Percentiles rank a stretch among this genome's conserved stretches.
These are phyloP conservation scores for Hyphodiscus hymeniophilus DNA, from an alignment of 495 filamentous ascomycete species.

Conservation along the genomic window DNA sequence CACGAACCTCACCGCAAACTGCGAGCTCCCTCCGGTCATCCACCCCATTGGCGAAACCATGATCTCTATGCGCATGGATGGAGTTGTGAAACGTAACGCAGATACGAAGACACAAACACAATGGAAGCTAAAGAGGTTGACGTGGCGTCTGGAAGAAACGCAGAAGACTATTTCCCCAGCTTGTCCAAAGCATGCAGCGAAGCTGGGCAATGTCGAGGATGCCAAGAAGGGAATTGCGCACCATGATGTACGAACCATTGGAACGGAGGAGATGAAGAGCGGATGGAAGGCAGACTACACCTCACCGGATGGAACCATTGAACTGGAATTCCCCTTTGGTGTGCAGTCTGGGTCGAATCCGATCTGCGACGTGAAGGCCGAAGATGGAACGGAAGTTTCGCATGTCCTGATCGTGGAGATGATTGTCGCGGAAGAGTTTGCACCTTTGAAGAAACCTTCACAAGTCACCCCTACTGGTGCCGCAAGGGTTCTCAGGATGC, in stretches of 20 bases:
- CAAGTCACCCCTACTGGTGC: constrained; percentile 80
- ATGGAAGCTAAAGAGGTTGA: constrained; percentile 84
- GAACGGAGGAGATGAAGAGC: constrained; percentile 61
- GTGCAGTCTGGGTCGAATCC: constrained; percentile 43
- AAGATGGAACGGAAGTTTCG: constrained; percentile 68
- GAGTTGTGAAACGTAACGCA: constrained; percentile 36
- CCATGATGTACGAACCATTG: constrained; percentile 68
- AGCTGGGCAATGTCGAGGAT: constrained; percentile 51
- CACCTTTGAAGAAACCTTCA: constrained; percentile 56
- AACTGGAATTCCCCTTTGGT: constrained; percentile 70
- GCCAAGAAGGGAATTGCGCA: constrained; percentile 68
- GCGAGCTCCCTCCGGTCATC: constrained; percentile 71
- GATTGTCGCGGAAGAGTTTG: constrained; percentile 89
- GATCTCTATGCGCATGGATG: constrained; percentile 70
- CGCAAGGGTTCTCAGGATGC: constrained; percentile 86
- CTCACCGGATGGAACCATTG: constrained; percentile 60
- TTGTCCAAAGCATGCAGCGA: constrained; percentile 68
- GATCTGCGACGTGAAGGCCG: constrained; percentile 71
- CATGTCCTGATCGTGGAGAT: constrained; percentile 89
- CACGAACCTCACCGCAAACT: constrained; percentile 78
- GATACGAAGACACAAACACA: constrained; percentile 50
- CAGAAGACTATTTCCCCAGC: constrained; percentile 72
- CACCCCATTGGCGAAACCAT: constrained; percentile 82
- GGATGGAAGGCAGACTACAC: constrained; percentile 98
- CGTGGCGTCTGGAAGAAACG: constrained; percentile 88